phyloP scores from a whole-genome alignment of 1,139 yeast species.

The Kodamaea arcana region DNA sequence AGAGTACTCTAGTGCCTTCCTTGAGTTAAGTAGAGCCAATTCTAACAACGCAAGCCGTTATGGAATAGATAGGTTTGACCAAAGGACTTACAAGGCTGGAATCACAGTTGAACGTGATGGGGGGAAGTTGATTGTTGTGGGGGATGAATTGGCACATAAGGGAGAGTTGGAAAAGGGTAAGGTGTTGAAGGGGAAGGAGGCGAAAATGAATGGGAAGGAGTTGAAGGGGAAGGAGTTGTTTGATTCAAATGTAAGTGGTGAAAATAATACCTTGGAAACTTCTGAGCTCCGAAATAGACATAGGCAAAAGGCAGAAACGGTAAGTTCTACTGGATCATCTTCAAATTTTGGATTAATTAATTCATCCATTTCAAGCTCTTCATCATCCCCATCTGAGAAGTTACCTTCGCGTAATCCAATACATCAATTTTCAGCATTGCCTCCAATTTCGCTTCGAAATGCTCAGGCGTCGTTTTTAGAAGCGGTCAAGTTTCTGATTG shows the following conservation, averaged over 20 bases:
- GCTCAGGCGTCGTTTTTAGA: constrained; percentile 36
- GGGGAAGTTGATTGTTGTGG: neutral
- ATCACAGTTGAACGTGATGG: neutral
- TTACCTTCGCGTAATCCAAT: constrained; percentile 29
- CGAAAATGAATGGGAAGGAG: neutral
- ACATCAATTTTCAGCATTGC: constrained; percentile 48
- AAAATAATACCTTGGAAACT: constrained; percentile 2
- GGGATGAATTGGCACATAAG: constrained; percentile 11
- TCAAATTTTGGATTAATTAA: neutral
- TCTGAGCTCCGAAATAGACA: no score
- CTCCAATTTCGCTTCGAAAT: constrained; percentile 37
- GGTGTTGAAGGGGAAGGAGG: constrained; percentile 21
- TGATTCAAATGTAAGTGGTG: constrained; percentile 13
- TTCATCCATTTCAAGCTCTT: neutral
- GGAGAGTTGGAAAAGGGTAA: constrained; percentile 20
- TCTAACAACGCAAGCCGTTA: constrained; percentile 20
- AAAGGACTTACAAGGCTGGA: constrained; percentile 27
- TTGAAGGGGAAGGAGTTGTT: constrained; percentile 26
- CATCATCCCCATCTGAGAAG: neutral
- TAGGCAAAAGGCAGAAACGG: neutral
- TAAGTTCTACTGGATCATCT: neutral
- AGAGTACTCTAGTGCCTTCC: constrained; percentile 28
- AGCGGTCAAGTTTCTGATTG: constrained; percentile 22
- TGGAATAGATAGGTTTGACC: constrained; percentile 25
- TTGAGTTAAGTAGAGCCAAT: constrained; percentile 40